These are phyloP conservation scores for Leishmania arabica DNA, from an alignment of 208 protist genomes.

Conservation along the genomic window DNA sequence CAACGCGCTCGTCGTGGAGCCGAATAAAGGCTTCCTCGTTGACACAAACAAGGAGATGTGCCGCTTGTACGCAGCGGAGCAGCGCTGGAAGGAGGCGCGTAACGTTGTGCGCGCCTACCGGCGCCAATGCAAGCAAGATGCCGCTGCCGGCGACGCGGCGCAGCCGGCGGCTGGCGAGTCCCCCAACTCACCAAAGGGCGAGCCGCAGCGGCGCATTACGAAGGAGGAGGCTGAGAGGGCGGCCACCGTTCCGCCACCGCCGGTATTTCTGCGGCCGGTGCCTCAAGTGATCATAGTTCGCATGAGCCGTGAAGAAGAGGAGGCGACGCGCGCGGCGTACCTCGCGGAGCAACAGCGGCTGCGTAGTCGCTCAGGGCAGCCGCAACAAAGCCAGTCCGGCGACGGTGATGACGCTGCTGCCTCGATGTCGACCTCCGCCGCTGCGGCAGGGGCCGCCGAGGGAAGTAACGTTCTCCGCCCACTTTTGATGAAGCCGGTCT, in stretches of 20 bases:
- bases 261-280: constrained; percentile 29
- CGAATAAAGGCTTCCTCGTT: constrained; percentile 36
- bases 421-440: background rate
- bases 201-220: constrained; percentile 12
- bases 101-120: constrained; percentile 35
- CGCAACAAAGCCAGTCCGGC: background rate
- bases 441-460: background rate
- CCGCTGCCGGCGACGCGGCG: constrained; percentile 1
- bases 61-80: constrained; percentile 44
- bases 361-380: background rate
- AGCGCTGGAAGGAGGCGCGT: constrained; percentile 39
- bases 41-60: constrained; percentile 70
- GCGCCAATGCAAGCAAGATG: constrained; percentile 22
- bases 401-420: background rate
- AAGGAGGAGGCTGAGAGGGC: constrained; percentile 28
- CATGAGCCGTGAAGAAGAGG: constrained; percentile 39
- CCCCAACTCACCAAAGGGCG: background rate
- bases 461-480: background rate
- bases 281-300: constrained; percentile 40
- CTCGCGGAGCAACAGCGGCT: constrained; percentile 14
- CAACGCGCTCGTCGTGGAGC: constrained; percentile 33
- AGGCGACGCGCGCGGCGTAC: constrained; percentile 32
- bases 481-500: background rate
- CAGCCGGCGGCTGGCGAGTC: background rate
- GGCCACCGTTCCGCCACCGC: constrained; percentile 31